phyloP scores from a whole-genome alignment of 768 basidiomycete genomes.

The Erythrobasidium yunnanense region DNA sequence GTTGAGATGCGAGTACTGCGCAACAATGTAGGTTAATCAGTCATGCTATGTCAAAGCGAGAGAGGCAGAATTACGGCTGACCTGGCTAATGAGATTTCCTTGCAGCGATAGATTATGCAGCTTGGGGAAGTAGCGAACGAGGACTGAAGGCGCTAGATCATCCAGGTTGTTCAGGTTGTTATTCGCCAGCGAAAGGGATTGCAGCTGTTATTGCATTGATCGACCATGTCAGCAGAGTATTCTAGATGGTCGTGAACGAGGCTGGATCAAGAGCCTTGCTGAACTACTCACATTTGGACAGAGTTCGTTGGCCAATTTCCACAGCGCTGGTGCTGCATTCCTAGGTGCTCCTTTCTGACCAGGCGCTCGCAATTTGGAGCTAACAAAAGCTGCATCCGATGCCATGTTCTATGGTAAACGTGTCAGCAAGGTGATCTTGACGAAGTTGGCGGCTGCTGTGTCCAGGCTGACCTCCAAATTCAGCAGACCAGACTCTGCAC shows the following conservation, averaged over 20 bases:
- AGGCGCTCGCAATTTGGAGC: conserved; percentile 59
- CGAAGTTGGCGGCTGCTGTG: too few species aligned
- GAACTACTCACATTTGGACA: conserved; percentile 54
- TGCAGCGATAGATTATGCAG: conserved; percentile 69
- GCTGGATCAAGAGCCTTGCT: too few species aligned
- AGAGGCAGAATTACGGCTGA: conserved; percentile 10
- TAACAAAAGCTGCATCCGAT: conserved; percentile 64
- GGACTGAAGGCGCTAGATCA: conserved; percentile 48
- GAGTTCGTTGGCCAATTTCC: conserved; percentile 71
- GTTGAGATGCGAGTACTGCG: conserved; percentile 29
- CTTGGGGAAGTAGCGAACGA: conserved; percentile 65
- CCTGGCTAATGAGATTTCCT: conserved; percentile 56
- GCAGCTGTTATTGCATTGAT: conserved; percentile 47
- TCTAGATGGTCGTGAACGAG: too few species aligned
- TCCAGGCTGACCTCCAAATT: conserved; percentile 76
- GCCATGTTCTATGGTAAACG: conserved; percentile 54
- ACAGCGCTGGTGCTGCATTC: conserved; percentile 60
- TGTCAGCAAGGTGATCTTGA: too few species aligned
- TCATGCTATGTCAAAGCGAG: not conserved
- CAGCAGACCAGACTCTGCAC: conserved; percentile 57
- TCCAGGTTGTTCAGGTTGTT: conserved; percentile 57
- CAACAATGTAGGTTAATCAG: not conserved
- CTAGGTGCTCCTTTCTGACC: conserved; percentile 55
- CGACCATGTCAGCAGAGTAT: too few species aligned
- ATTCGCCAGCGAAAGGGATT: conserved; percentile 72